A percentile compares a stretch with the other conserved stretches of the same genome.
Conservation (phyloP, 371 early-diverging fungal species). For the Mortierella sp. region DNA sequence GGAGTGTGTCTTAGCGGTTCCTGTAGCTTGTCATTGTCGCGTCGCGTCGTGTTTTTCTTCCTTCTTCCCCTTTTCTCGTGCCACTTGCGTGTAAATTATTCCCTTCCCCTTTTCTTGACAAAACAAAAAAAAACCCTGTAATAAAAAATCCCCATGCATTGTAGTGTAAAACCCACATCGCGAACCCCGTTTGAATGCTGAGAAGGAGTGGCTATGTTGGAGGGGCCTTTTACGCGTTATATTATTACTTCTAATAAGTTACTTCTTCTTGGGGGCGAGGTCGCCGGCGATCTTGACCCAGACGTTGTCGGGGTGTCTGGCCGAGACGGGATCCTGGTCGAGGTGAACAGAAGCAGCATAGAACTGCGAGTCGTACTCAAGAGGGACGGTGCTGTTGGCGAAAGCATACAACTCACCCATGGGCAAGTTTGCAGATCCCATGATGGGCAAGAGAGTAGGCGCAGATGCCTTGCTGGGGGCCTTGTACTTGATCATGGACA, state of each 20-base stretch:
- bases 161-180: neutral
- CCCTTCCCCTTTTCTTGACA: neutral
- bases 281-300: constrained; percentile 55
- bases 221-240: neutral
- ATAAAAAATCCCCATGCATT: neutral
- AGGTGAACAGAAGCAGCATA: constrained; percentile 46
- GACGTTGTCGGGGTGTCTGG: constrained; percentile 50
- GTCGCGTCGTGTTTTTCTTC: neutral
- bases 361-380: constrained; percentile 52
- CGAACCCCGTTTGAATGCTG: neutral
- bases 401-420: constrained; percentile 50
- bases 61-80: neutral
- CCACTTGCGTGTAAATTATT: constrained; percentile 3
- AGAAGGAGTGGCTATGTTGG: neutral
- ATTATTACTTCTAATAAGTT: neutral
- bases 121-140: neutral
- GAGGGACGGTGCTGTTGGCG: constrained; percentile 40
- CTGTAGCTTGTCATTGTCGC: too few relatives aligned
- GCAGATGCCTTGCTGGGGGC: constrained; percentile 15
- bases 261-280: constrained; percentile 27
- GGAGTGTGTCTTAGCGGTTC: neutral
- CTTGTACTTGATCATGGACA: constrained; percentile 33
- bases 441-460: constrained; percentile 6
- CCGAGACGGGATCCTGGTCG: constrained; percentile 42
- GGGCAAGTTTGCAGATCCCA: constrained; percentile 15